Conservation (phyloP, 108 stramenopile species). For the Pseudonitzschia multistriata region DNA sequence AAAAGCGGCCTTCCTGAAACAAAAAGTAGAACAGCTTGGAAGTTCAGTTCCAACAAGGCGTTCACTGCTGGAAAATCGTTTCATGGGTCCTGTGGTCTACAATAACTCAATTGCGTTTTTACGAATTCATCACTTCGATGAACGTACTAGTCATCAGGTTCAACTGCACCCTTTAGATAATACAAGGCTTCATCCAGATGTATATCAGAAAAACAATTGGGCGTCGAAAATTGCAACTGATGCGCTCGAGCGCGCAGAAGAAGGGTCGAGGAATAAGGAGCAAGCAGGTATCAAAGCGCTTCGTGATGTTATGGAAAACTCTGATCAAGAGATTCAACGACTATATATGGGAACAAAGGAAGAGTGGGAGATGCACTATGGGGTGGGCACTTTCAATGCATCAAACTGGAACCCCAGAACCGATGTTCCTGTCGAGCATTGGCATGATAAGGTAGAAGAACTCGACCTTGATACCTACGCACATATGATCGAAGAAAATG, state of each 20-base stretch:
- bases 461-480: slow-evolving; percentile 85
- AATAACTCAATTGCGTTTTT: slow-evolving; percentile 91
- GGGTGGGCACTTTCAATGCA: slow-evolving; percentile 63
- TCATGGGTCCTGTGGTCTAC: slow-evolving; percentile 84
- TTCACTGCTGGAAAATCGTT: slow-evolving; percentile 61
- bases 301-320: slow-evolving; percentile 81
- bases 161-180: slow-evolving; percentile 83
- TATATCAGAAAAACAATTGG: slow-evolving; percentile 81
- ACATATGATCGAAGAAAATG: slow-evolving; percentile 68
- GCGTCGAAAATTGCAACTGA: slow-evolving; percentile 84
- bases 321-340: slow-evolving; percentile 66
- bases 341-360: slow-evolving; percentile 71
- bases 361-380: slow-evolving; percentile 81
- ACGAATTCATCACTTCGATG: slow-evolving; percentile 60
- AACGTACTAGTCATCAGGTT: slow-evolving; percentile 20
- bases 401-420: slow-evolving; percentile 72
- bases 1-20: slow-evolving; percentile 87
- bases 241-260: slow-evolving; percentile 72
- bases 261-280: slow-evolving; percentile 43
- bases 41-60: slow-evolving; percentile 63
- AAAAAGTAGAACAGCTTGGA: slow-evolving; percentile 63
- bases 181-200: slow-evolving; percentile 89
- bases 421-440: slow-evolving; percentile 70
- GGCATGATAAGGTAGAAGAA: slow-evolving; percentile 87
- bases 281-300: slow-evolving; percentile 63